Conservation (phyloP, 495 filamentous ascomycete species). For the Darksidea phi region DNA sequence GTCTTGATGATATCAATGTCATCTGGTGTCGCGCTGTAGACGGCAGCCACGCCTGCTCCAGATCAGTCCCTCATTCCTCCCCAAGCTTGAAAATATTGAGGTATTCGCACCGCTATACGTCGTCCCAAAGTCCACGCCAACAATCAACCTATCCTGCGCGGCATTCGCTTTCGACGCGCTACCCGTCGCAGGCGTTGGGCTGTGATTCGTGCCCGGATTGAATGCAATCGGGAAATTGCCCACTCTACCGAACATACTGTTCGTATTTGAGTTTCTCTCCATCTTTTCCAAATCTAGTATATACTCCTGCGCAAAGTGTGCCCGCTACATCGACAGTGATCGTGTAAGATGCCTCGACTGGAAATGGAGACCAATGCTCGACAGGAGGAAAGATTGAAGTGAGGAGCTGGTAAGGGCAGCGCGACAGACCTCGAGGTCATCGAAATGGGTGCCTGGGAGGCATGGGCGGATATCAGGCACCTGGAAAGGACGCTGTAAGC, state of each 20-base stretch:
- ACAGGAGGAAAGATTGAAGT: too few relatives aligned
- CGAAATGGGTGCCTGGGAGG: constrained; percentile 20
- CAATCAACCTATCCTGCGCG: constrained; percentile 39
- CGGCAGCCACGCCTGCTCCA: constrained; percentile 62
- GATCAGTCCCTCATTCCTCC: constrained; percentile 1
- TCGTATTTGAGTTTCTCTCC: constrained; percentile 11
- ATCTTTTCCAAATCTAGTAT: not conserved
- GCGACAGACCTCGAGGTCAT: constrained; percentile 24
- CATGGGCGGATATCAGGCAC: constrained; percentile 31
- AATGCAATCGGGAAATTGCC: constrained; percentile 33
- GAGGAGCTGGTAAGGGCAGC: not conserved
- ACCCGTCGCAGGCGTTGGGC: constrained; percentile 8
- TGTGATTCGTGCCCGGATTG: constrained; percentile 28
- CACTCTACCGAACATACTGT: constrained; percentile 15
- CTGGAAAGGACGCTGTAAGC: constrained; percentile 20
- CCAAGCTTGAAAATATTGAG: not conserved
- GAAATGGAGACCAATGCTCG: not conserved
- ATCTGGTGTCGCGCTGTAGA: constrained; percentile 72
- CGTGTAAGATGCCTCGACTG: not conserved
- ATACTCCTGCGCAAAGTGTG: not conserved
- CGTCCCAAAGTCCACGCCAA: constrained; percentile 47
- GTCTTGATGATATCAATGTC: constrained; percentile 79
- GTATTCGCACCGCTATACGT: constrained; percentile 40
- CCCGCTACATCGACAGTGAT: not conserved
- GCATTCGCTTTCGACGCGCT: constrained; percentile 13